Evolutionary conservation across 179 eudicot species (phyloP), one percentile per base, ranked within the genome.

Genomic region (Beta corolliflora): DNA sequence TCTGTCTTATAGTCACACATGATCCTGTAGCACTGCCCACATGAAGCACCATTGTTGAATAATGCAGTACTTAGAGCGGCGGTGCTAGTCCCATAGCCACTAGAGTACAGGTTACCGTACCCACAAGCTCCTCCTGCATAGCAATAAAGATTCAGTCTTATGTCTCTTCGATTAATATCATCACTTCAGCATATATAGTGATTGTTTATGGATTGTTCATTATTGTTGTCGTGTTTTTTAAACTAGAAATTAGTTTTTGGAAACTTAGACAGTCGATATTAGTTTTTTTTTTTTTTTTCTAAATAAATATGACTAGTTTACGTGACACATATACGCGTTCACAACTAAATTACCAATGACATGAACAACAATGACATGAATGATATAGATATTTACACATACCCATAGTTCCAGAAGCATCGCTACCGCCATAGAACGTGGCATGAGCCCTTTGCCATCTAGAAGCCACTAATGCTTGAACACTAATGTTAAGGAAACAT

Each of bases 81-180:
- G 2, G 93, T 92, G 48, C 88, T 87, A 10, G 88, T 84, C 44
- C 95, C 95, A 23, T 92, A 91, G 0, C 92, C 90, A 2, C 88
- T 64, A 0, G 89, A 66, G 79, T 91, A 91, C 61, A 91, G 66
- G 88, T 92, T 86, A 0, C 92, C 93, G 46, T 91, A 91, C 31
- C 95, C 95, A 81, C 93, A 92, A 64, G 95, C 93, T 80, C 95
- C 95, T 9, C 92, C 95, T 92, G 80, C 45, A 76, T 10, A 9
- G 6, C 11, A 44, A 67, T 9, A 44, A 14, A 36, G 18, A 69
- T 69, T 69, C 6, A 69, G 73, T 45, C 23, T 4, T 44, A 44
- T 69, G 29, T 69, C 53, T 3, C 53, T 44, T 69, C 50, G 13
- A 69, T 45, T 44, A 15, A 9, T 66, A 3, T 9, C 36, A 12